Percentiles rank a stretch among this genome's conserved stretches.
phyloP scores from a whole-genome alignment of 257 asterid genomes.

The Rhazya stricta region DNA sequence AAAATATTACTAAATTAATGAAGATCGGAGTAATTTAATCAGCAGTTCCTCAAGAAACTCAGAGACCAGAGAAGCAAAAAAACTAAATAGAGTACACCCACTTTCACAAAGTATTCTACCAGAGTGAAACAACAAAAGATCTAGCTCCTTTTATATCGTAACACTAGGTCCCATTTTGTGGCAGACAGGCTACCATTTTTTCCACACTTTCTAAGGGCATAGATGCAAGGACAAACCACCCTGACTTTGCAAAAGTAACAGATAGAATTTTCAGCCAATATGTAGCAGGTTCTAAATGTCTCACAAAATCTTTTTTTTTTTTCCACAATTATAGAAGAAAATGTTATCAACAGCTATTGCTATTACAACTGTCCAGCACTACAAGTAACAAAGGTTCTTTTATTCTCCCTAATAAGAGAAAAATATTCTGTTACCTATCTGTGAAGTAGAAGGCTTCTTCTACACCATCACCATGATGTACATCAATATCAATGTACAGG shows the following conservation, averaged over 20 bases:
- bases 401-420: not conserved
- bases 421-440: constrained; percentile 51
- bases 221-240: not conserved
- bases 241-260: not conserved
- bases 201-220: not conserved
- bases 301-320: not conserved
- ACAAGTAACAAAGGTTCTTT: not conserved
- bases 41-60: not conserved
- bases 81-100: not conserved
- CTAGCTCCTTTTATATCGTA: not conserved
- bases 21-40: not conserved
- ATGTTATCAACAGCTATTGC: not conserved
- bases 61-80: not conserved
- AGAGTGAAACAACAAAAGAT: not conserved
- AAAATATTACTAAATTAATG: not conserved
- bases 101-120: not conserved
- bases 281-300: not conserved
- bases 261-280: not conserved
- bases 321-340: not conserved
- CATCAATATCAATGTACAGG: constrained; percentile 94
- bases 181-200: not conserved
- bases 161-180: not conserved
- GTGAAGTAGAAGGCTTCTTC: constrained; percentile 98
- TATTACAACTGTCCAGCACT: not conserved
- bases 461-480: constrained; percentile 99